Evolutionary conservation across 2,329 filamentous ascomycete species (phyloP), one percentile per base, ranked within the genome.

Genomic region (Domatiomyces catenatus): DNA sequence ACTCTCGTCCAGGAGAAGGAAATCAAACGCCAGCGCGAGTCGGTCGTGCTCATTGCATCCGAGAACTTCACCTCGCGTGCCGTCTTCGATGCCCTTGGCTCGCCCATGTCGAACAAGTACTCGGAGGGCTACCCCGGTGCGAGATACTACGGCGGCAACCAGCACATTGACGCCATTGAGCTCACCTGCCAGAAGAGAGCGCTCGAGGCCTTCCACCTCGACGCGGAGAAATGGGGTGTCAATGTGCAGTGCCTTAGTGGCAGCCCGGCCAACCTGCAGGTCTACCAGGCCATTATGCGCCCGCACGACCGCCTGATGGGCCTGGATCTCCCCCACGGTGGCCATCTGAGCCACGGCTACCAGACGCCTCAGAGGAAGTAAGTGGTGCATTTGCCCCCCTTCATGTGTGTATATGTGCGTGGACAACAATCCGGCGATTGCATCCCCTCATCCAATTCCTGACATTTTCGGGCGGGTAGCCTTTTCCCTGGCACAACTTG

Each of bases 91-190:
- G 86, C 88, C 32, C 74, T 94, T 54, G 88, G 88, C 58, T 94
- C 87, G 73, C 84, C 89, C 49, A 94, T 94, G 88, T 88, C 94
- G 68, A 94, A 96, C 71, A 96, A 98, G 69, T 98, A 98, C 72
- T 96, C 92, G 0, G 92, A 98, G 69, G 92, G 92, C 48, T 98
- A 98, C 63, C 92, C 90, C 28, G 92, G 92, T 51, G 90, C 90
- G 54, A 78, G 90, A 64, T 96, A 96, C 72, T 96, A 96, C 65
- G 90, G 90, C 49, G 90, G 90, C 57, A 96, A 96, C 67, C 85
- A 95, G 69, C 88, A 89, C 68, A 96, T 96, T 63, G 90, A 96
- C 63, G 79, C 87, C 63, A 80, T 90, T 5, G 90, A 96, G 72
- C 75, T 83, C 46, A 74, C 94, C 46, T 96, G 90, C 69, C 92